Conservation (phyloP, 2,329 filamentous ascomycete genomes). For the Triangularia setosa region DNA sequence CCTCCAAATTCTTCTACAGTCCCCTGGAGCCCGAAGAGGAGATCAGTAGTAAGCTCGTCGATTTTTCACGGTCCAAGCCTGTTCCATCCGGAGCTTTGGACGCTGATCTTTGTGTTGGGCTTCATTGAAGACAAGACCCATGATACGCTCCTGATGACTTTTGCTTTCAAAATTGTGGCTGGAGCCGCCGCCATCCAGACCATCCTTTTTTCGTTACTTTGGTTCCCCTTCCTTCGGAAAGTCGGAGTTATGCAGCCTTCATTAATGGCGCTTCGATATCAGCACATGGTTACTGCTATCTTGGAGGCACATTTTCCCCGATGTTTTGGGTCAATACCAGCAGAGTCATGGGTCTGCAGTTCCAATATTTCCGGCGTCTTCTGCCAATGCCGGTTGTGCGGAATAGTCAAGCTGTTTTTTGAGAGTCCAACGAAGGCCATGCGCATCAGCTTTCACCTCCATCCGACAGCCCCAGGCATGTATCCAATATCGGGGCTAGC, state of each 20-base stretch:
- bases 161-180: constrained; percentile 11
- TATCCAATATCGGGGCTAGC: background rate
- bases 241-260: background rate
- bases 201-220: constrained; percentile 10
- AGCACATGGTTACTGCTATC: constrained; percentile 16
- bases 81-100: background rate
- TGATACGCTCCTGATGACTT: constrained; percentile 3
- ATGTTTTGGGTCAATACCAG: constrained; percentile 5
- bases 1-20: constrained; percentile 7
- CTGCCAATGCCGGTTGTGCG: constrained; percentile 13
- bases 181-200: constrained; percentile 9
- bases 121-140: background rate
- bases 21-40: background rate
- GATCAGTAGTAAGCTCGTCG: background rate
- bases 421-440: background rate
- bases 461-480: background rate
- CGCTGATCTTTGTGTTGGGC: constrained; percentile 1
- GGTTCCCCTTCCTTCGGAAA: constrained; percentile 15
- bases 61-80: background rate
- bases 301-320: constrained; percentile 10
- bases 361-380: background rate
- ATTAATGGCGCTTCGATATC: constrained; percentile 13
- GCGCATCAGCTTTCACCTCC: background rate
- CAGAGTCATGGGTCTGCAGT: background rate
- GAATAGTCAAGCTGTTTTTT: constrained; percentile 8